phyloP scores from a whole-genome alignment of 2,329 filamentous ascomycete genomes.

The Phialophora chinensis region DNA sequence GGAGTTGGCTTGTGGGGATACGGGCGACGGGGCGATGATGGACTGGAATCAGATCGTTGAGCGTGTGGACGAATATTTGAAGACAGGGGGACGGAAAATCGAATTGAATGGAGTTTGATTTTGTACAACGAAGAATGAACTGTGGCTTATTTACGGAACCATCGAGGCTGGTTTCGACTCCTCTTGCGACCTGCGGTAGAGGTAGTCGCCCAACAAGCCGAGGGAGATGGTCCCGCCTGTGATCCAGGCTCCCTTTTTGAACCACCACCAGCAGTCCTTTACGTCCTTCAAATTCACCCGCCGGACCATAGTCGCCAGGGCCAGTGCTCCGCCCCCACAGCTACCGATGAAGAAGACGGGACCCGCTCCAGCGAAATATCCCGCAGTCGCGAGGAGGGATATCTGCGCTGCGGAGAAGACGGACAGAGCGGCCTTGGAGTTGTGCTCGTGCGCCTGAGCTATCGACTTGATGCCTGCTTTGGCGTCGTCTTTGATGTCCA shows the following conservation, averaged over 20 bases:
- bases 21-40: constrained; percentile 81
- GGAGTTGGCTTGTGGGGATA: constrained; percentile 81
- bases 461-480: constrained; percentile 59
- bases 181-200: constrained; percentile 36
- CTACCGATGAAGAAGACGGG: constrained; percentile 64
- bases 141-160: constrained; percentile 15
- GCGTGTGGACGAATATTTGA: constrained; percentile 29
- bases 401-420: constrained; percentile 51
- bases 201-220: constrained; percentile 63
- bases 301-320: constrained; percentile 65
- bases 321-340: constrained; percentile 62
- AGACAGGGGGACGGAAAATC: constrained; percentile 6
- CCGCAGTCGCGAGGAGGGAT: constrained; percentile 51
- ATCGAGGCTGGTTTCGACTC: constrained; percentile 21
- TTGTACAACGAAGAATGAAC: not conserved
- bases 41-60: constrained; percentile 77
- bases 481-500: constrained; percentile 59
- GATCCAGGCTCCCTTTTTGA: constrained; percentile 66
- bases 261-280: constrained; percentile 69
- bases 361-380: constrained; percentile 59
- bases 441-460: constrained; percentile 55
- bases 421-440: constrained; percentile 53
- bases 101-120: constrained; percentile 28
- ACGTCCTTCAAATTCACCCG: constrained; percentile 63
- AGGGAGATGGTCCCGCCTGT: constrained; percentile 65